phyloP scores from a whole-genome alignment of 139 green algal genomes.

The Chlamydomonas schloesseri region DNA sequence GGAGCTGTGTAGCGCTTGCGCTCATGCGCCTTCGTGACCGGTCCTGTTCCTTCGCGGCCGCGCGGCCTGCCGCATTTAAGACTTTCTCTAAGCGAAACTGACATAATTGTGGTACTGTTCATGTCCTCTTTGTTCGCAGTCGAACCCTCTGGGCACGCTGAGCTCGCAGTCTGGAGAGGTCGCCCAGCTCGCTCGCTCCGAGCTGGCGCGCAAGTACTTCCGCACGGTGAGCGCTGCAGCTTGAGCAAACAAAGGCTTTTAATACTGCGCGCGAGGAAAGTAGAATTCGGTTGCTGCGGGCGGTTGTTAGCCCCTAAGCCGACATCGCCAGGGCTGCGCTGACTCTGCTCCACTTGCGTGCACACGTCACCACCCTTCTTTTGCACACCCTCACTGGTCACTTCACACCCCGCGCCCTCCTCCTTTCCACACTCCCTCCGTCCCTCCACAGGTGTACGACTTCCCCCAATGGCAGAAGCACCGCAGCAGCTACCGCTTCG shows the following conservation, averaged over 20 bases:
- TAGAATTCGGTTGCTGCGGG: background rate
- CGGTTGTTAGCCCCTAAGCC: too few species aligned
- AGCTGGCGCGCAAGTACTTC: slow-evolving; percentile 39
- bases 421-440: background rate
- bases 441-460: slow-evolving; percentile 43
- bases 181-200: background rate
- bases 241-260: background rate
- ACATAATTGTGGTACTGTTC: too few species aligned
- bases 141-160: slow-evolving; percentile 40
- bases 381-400: too few species aligned
- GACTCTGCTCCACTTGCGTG: too few species aligned
- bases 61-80: too few species aligned
- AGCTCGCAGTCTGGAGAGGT: slow-evolving; percentile 19
- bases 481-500: slow-evolving; percentile 28
- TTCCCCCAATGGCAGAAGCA: slow-evolving; percentile 56
- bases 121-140: background rate
- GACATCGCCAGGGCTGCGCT: too few species aligned
- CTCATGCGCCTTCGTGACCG: too few species aligned
- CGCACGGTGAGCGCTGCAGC: slow-evolving; percentile 11
- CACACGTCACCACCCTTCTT: too few species aligned
- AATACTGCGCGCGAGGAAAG: background rate
- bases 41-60: too few species aligned
- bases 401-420: too few species aligned
- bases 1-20: too few species aligned
- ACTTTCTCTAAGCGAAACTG: too few species aligned